Base-by-base conservation (phyloP, 169 alveolate species). In the Plasmodium gonderi region DNA sequence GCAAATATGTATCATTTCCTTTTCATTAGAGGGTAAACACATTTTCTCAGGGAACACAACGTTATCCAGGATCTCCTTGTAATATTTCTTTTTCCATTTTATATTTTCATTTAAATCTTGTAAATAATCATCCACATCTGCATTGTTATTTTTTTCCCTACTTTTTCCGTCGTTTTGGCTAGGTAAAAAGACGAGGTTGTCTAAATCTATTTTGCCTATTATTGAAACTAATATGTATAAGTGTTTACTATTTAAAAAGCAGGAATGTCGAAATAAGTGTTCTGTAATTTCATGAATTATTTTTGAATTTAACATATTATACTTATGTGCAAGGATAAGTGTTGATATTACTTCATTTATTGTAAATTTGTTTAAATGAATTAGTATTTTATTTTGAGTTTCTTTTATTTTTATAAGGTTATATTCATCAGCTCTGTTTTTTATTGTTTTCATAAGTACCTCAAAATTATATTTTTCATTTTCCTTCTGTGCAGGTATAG, bases 381-480 rank as follows among this genome's bases (percentile, higher is more conserved):
- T 38, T 85, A 85, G 47, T 33, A 85, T 85, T 51, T 85, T 85
- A 54, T 75, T 60, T 75, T 85, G 92, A 8, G 49, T 38, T 42
- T 85, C 92, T 75, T 85, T 85, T 54, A 85, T 75, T 65, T 85
- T 85, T 74, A 85, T 85, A 38, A 85, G 65, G 74, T 85, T 85
- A 75, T 85, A 75, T 60, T 85, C 92, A 44, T 85, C 87, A 14
- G 92, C 85, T 17, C 87, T 85, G 49, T 74, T 85, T 54, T 85
- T 85, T 65, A 85, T 75, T 65, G 77, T 51, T 75, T 85, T 85
- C 87, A 85, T 85, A 17, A 85, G 79, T 31, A 85, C 54, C 68
- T 85, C 92, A 54, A 85, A 85, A 54, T 26, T 85, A 67, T 85
- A 85, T 85, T 76, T 85, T 36, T 85, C 75, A 60, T 72, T 75